Percentiles rank a stretch among this genome's conserved stretches.
These are phyloP conservation scores for Alloteropsis semialata DNA, from an alignment of 176 grass and related monocot genomes.

Conservation along the genomic window DNA sequence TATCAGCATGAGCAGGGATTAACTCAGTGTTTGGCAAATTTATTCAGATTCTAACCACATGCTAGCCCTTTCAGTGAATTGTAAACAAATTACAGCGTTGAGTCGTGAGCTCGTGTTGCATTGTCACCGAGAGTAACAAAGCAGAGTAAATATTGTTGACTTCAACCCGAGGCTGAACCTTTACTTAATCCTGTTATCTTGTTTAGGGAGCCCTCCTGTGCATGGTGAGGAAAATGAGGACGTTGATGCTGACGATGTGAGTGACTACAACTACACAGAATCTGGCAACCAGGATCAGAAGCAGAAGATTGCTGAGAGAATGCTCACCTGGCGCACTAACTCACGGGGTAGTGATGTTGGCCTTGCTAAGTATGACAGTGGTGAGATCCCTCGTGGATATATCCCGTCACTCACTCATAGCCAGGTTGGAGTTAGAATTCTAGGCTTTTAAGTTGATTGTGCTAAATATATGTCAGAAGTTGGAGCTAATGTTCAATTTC, in stretches of 20 bases:
- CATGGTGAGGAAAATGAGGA: constrained; percentile 70
- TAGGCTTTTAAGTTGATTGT: background rate
- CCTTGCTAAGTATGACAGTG: constrained; percentile 82
- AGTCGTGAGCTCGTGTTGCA: background rate
- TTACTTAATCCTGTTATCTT: background rate
- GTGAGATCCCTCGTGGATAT: constrained; percentile 86
- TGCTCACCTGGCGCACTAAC: constrained; percentile 82
- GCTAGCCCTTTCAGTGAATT: background rate
- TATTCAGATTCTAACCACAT: background rate
- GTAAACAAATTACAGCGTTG: background rate
- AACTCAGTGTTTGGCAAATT: background rate
- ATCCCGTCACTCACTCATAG: constrained; percentile 77
- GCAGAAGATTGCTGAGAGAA: constrained; percentile 75
- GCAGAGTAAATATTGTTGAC: background rate
- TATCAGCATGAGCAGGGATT: background rate
- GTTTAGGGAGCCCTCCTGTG: constrained; percentile 70
- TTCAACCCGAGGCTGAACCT: background rate
- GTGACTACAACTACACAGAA: constrained; percentile 66
- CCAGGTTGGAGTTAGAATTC: constrained; percentile 46
- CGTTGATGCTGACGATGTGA: constrained; percentile 67
- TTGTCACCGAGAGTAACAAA: background rate
- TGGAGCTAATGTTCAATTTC: constrained; percentile 1
- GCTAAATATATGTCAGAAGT: background rate
- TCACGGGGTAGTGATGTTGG: constrained; percentile 46
- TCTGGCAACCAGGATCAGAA: constrained; percentile 72